Percentiles rank a stretch among this genome's conserved stretches.
Evolutionary conservation across 1,139 yeast species (phyloP).

Genomic region (Pneumocystis sp.): DNA sequence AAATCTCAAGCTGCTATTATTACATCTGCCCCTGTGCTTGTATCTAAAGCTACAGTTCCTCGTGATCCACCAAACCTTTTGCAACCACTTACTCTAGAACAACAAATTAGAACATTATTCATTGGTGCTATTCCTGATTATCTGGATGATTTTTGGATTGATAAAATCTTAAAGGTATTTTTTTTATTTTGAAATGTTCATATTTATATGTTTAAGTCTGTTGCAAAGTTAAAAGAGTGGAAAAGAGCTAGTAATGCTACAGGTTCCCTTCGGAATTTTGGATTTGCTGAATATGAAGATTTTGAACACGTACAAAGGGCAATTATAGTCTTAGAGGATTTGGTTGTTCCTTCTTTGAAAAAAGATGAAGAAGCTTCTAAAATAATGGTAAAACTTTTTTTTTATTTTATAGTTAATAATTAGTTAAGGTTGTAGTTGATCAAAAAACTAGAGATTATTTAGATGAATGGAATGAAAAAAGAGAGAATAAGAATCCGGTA

Average conservation of each 20-base stretch:
- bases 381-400: neutral
- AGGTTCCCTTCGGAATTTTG: constrained; percentile 13
- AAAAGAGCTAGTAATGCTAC: constrained; percentile 14
- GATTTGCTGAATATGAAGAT: constrained; percentile 16
- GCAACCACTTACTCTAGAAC: constrained; percentile 18
- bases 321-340: constrained; percentile 11
- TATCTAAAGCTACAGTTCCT: constrained; percentile 1
- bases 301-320: constrained; percentile 14
- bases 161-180: constrained; percentile 16
- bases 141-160: constrained; percentile 21
- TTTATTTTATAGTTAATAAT: neutral
- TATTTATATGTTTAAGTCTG: constrained; percentile 14
- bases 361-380: constrained; percentile 9
- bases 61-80: constrained; percentile 4
- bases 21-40: constrained; percentile 3
- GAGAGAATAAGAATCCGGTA: neutral
- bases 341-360: constrained; percentile 13
- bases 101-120: constrained; percentile 22
- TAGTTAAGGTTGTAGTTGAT: neutral
- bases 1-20: constrained; percentile 3
- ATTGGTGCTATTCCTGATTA: constrained; percentile 21
- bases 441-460: neutral
- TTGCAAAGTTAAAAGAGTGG: constrained; percentile 17
- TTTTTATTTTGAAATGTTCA: constrained; percentile 16
- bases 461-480: neutral